Evolutionary conservation across 2,329 filamentous ascomycete species (phyloP), one percentile per base, ranked within the genome.

Genomic region (Venturia carpophila): DNA sequence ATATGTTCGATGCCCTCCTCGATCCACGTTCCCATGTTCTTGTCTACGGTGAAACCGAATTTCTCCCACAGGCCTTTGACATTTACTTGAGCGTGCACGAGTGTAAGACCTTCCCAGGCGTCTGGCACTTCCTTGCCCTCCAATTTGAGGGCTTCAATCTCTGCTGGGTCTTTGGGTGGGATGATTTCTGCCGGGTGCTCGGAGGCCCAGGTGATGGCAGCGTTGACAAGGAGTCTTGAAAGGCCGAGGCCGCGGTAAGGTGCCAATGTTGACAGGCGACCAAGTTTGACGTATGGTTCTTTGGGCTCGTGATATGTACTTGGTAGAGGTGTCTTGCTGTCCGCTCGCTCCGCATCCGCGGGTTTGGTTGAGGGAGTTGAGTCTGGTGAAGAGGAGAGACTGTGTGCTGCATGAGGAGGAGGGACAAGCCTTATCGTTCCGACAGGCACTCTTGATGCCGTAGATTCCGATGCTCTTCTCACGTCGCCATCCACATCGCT

Each of bases 1-100:
- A 95, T 82, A 78, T 96, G 91, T 68, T 84, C 80, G 64, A 96
- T 93, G 4, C 89, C 90, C 71, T 94, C 91, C 75, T 97, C 92
- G 67, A 82, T 80, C 91, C 92, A 97, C 41, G 74, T 81, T 0
- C 90, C 90, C 83, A 93, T 84, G 11, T 76, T 79, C 71, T 89
- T 82, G 75, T 97, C 92, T 11, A 84, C 79, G 67, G 79, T 76
- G 74, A 96, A 97, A 0, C 91, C 92, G 75, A 87, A 83, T 71
- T 80, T 83, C 71, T 78, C 77, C 85, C 92, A 97, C 69, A 87
- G 79, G 37, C 76, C 77, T 68, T 85, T 80, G 17, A 89, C 85
- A 6, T 37, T n/a, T 65, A 83, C 81, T 77, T 96, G 92, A 3
- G 91, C 89, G 78, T 97, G 92, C 30, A 89, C 83, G 72, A 91